phyloP scores from a whole-genome alignment of 257 asterid species.

The Jaltomata sinuosa region DNA sequence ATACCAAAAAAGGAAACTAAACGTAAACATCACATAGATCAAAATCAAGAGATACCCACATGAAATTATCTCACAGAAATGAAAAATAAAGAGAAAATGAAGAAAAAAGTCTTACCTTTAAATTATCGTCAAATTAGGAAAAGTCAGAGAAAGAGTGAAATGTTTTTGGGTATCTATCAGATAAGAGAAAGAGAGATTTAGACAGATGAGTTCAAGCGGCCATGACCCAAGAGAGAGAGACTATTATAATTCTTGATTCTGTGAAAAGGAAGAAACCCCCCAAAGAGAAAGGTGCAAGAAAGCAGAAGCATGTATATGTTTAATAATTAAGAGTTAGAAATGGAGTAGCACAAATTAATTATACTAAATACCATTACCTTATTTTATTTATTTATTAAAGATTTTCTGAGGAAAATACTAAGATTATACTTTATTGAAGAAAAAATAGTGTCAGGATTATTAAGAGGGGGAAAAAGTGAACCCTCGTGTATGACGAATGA shows the following conservation, averaged over 20 bases:
- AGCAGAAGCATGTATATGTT: not conserved
- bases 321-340: not conserved
- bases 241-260: not conserved
- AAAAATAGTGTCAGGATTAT: not conserved
- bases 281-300: not conserved
- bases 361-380: not conserved
- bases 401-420: not conserved
- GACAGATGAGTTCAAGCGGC: constrained; percentile 48
- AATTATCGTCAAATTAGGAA: not conserved
- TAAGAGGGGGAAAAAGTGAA: not conserved
- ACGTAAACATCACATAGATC: not conserved
- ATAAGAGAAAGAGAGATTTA: not conserved
- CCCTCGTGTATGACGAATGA: constrained; percentile 6
- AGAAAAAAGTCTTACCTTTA: constrained; percentile 24
- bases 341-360: not conserved
- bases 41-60: not conserved
- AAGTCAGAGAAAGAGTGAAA: not conserved
- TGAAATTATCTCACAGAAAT: not conserved
- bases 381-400: not conserved
- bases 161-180: not conserved
- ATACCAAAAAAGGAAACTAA: not conserved
- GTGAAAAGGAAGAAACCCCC: constrained; percentile 2
- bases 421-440: not conserved
- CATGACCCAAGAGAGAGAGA: constrained; percentile 22
- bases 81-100: not conserved